Conservation (phyloP, 1,139 yeast genomes). For the Geotrichum cucujoidarum region DNA sequence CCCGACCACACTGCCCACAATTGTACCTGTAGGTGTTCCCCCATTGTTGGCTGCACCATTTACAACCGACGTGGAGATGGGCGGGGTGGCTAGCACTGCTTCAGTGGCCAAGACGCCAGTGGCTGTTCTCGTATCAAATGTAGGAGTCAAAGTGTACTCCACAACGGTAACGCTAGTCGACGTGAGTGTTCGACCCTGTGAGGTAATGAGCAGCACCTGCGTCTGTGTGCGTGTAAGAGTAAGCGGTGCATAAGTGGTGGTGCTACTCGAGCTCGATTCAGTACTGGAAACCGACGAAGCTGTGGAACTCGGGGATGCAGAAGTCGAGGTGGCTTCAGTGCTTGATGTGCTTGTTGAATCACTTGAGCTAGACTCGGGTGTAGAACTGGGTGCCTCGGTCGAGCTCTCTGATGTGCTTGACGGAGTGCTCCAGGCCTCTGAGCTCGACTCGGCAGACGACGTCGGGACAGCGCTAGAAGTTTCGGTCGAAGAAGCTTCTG, state of each 20-base stretch:
- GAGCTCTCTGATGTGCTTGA: neutral
- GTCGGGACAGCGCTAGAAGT: neutral
- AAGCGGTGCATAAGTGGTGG: slow-evolving; percentile 14
- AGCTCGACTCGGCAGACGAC: neutral
- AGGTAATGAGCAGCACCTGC: slow-evolving; percentile 14
- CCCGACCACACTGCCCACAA: slow-evolving; percentile 47
- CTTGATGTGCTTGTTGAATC: neutral
- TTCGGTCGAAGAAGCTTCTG: neutral
- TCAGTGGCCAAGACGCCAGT: slow-evolving; percentile 17
- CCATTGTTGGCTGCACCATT: slow-evolving; percentile 4
- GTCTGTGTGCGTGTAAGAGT: slow-evolving; percentile 19
- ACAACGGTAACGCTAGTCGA: slow-evolving; percentile 15
- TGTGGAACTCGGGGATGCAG: neutral
- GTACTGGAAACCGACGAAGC: neutral
- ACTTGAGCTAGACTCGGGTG: neutral
- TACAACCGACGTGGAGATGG: slow-evolving; percentile 9
- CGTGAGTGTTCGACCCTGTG: slow-evolving; percentile 15
- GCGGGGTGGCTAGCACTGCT: slow-evolving; percentile 5
- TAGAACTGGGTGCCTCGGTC: neutral
- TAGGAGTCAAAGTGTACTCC: slow-evolving; percentile 17
- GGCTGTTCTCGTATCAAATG: slow-evolving; percentile 18
- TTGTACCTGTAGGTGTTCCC: slow-evolving; percentile 30
- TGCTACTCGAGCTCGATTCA: neutral
- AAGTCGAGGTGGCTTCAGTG: neutral
- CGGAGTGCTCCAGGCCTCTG: neutral